Base-by-base conservation (phyloP, 805 yeast species). In the Vanderwaltozyma polyspora region DNA sequence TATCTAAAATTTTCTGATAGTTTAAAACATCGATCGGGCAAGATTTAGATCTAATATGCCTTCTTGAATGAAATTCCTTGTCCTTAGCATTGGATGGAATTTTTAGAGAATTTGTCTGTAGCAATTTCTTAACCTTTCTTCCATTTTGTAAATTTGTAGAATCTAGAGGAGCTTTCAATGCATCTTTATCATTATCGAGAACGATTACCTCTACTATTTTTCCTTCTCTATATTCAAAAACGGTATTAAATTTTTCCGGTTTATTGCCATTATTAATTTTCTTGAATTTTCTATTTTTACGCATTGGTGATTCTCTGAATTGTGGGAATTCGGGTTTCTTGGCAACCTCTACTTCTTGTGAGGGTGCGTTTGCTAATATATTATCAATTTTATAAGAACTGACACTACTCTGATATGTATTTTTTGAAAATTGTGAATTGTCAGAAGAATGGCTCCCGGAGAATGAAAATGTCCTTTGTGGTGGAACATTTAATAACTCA, bases 361-460 rank as follows among this genome's bases (percentile, higher is more conserved):
- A 8, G 10, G 23, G 23, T 21, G 23, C 10, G 15, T 29, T 19
- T 11, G 15, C 11, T 25, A n/a, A n/a, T n/a, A n/a, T n/a, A n/a
- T n/a, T n/a, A n/a, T n/a, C n/a, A n/a, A n/a, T n/a, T n/a, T n/a
- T 23, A 15, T 34, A 25, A 4, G 36, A 34, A 12, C 57, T 54
- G 1, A 43, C 28, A 17, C 35, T 37, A 4, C 55, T 50, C 23
- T 32, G 40, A 17, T 34, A 36, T 13, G 58, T 43, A 13, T 33
- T 34, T 13, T 40, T 35, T 0, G 59, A 54, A 31, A 52, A 49
- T 29, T 51, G 45, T 1, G 60, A 52, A 30, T 53, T 52, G 18
- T 38, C 19, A 1, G 52, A 44, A 3, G 47, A 38, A 13, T 25
- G 15, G 24, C 59, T 53, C 5, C 40, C 46, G n/a, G 42, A 35